Conservation (phyloP, 768 basidiomycete species). For the Tricholomella constricta region DNA sequence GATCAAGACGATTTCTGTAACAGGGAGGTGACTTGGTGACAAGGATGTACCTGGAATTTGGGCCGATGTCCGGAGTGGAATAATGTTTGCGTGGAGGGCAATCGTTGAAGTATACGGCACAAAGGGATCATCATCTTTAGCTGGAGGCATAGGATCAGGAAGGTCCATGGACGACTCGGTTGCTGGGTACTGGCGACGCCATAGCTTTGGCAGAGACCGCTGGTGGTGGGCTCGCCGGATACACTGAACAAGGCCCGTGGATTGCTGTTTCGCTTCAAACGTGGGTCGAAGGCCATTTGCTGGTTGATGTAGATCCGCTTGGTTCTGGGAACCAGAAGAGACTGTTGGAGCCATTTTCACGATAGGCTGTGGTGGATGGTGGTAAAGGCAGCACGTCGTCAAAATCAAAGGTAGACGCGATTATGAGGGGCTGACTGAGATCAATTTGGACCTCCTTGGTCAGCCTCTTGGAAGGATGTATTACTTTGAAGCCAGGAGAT, state of each 20-base stretch:
- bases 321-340: not conserved
- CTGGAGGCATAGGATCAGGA: not conserved
- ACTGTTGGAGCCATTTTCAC: slow-evolving; percentile 11
- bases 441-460: too few species aligned
- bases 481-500: too few species aligned
- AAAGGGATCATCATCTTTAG: not conserved
- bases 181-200: slow-evolving; percentile 9
- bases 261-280: not conserved
- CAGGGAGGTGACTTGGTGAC: slow-evolving; percentile 2
- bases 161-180: not conserved
- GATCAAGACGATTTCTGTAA: slow-evolving; percentile 13
- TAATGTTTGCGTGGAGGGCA: slow-evolving; percentile 22
- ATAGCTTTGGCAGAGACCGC: not conserved
- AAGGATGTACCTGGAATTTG: not conserved
- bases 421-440: slow-evolving; percentile 3
- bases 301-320: not conserved
- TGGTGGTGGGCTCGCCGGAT: not conserved
- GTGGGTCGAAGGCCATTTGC: not conserved
- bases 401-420: not conserved
- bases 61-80: slow-evolving; percentile 7
- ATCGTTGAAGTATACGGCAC: slow-evolving; percentile 14
- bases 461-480: too few species aligned
- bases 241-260: not conserved
- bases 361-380: not conserved
- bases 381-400: not conserved